Percentiles rank a stretch among this genome's conserved stretches.
Evolutionary conservation across 768 basidiomycete species (phyloP).

Genomic region (Agaricus subrufescens): DNA sequence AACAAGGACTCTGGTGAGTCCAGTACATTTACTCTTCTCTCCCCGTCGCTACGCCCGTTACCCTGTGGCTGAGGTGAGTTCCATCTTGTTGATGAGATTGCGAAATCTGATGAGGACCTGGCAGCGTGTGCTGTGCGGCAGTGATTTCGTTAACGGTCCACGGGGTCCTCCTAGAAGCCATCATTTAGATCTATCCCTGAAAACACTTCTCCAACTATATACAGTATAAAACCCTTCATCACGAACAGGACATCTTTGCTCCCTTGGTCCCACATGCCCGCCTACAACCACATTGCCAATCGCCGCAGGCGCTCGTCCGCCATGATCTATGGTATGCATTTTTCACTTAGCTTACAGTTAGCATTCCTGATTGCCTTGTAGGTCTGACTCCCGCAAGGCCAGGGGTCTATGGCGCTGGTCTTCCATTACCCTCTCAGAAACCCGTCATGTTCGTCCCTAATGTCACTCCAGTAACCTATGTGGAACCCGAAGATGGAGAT

Average conservation of each 20-base stretch:
- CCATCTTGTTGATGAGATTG: not conserved
- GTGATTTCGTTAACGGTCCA: conserved; percentile 2
- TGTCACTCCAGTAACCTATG: conserved; percentile 23
- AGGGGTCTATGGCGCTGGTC: conserved; percentile 20
- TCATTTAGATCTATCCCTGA: not conserved
- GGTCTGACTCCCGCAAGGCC: conserved; percentile 22
- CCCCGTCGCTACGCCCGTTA: not conserved
- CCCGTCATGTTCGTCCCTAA: conserved; percentile 25
- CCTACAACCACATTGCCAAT: conserved; percentile 1
- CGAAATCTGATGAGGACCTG: not conserved
- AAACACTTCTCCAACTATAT: not conserved
- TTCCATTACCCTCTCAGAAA: conserved; percentile 11
- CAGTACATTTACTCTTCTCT: not conserved
- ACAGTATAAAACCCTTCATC: not conserved
- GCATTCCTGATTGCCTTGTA: not conserved
- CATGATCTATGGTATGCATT: conserved; percentile 1
- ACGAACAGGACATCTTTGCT: not conserved
- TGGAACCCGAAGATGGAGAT: conserved; percentile 14
- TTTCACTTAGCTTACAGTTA: not conserved
- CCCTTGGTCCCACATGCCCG: conserved; percentile 4
- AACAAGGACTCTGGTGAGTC: not conserved
- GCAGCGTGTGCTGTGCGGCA: not conserved
- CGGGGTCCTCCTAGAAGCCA: conserved; percentile 2
- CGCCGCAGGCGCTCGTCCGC: conserved; percentile 9
- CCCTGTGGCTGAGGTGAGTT: conserved; percentile 5